Conservation (phyloP, 2,329 filamentous ascomycete genomes). For the Eurotiales sp. region DNA sequence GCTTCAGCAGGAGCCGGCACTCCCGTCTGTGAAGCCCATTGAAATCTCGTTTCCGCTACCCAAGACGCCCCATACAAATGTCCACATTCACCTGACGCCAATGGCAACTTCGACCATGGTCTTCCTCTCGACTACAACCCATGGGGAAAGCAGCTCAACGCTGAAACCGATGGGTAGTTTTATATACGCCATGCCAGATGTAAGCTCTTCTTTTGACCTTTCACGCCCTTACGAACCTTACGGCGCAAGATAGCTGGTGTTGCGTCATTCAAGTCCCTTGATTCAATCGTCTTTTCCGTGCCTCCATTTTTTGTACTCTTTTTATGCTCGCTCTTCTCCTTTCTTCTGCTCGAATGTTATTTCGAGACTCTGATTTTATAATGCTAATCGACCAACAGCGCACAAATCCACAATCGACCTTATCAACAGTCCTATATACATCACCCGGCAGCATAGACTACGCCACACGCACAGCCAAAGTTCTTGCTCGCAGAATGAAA, state of each 20-base stretch:
- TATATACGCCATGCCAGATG: constrained; percentile 89
- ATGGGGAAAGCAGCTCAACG: constrained; percentile 33
- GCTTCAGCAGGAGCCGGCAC: constrained; percentile 19
- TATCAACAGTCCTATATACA: constrained; percentile 69
- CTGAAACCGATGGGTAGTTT: constrained; percentile 72
- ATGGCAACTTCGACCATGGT: constrained; percentile 51
- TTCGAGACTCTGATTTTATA: background rate
- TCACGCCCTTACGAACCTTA: background rate
- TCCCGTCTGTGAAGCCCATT: constrained; percentile 40
- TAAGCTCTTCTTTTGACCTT: constrained; percentile 36
- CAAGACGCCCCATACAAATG: constrained; percentile 52
- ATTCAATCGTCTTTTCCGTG: too few species aligned
- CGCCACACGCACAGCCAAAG: constrained; percentile 75
- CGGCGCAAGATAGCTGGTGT: too few species aligned
- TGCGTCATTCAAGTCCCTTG: too few species aligned
- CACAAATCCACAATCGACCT: constrained; percentile 52
- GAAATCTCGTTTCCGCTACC: constrained; percentile 58
- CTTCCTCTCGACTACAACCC: constrained; percentile 54
- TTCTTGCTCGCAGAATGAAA: constrained; percentile 68
- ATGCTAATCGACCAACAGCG: constrained; percentile 25
- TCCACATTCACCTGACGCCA: constrained; percentile 57
- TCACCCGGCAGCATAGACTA: constrained; percentile 79
- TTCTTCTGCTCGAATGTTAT: background rate
- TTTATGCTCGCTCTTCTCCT: background rate
- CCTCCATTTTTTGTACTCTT: too few species aligned